Percentiles rank a stretch among this genome's conserved stretches.
Conservation (phyloP, 2,329 filamentous ascomycete species). For the Cladobotryum protrusum region DNA sequence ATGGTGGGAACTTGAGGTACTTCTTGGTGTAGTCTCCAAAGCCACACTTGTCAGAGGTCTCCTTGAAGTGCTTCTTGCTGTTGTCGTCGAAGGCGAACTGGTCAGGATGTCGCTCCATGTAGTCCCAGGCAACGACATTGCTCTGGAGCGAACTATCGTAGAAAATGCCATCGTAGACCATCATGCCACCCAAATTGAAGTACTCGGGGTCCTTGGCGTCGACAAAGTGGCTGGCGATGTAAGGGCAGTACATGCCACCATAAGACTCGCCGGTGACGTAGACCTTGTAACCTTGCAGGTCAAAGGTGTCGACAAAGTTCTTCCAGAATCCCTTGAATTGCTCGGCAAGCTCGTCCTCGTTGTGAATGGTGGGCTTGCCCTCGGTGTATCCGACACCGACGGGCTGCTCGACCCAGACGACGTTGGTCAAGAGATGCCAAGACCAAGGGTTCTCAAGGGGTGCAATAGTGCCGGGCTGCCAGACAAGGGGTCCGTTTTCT, state of each 20-base stretch:
- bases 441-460: conserved; percentile 62
- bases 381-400: conserved; percentile 62
- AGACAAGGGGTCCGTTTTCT: conserved; percentile 69
- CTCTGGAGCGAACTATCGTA: conserved; percentile 42
- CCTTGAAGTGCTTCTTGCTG: conserved; percentile 46
- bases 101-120: conserved; percentile 53
- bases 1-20: conserved; percentile 63
- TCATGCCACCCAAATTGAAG: conserved; percentile 60
- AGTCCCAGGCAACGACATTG: conserved; percentile 48
- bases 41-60: conserved; percentile 51
- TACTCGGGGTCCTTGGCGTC: conserved; percentile 58
- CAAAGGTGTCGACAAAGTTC: conserved; percentile 68
- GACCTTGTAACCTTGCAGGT: conserved; percentile 59
- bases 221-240: conserved; percentile 68
- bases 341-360: conserved; percentile 60
- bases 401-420: conserved; percentile 69
- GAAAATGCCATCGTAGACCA: conserved; percentile 68
- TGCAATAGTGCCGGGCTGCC: conserved; percentile 62
- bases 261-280: conserved; percentile 70
- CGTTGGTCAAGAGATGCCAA: conserved; percentile 46
- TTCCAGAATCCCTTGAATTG: conserved; percentile 75
- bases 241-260: conserved; percentile 62
- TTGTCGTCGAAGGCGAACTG: conserved; percentile 60
- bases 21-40: conserved; percentile 54
- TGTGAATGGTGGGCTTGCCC: conserved; percentile 56